A percentile compares a stretch with the other conserved stretches of the same genome.
phyloP scores from a whole-genome alignment of 2,329 filamentous ascomycete genomes.

The Thielaviopsis ethacetica region DNA sequence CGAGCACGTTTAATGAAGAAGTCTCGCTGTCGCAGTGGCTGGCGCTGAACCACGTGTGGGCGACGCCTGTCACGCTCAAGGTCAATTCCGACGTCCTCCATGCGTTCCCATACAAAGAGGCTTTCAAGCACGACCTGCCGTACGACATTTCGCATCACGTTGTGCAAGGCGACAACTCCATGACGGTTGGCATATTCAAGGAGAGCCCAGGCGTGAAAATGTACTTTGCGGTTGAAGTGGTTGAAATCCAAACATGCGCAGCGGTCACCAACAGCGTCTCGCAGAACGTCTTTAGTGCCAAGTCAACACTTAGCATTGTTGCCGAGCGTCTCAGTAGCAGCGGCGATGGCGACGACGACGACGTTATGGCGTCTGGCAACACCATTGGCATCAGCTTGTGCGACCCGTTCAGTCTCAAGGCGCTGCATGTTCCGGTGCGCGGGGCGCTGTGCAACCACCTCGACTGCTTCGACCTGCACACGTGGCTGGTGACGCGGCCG shows the following conservation, averaged over 20 bases:
- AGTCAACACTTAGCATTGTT: not conserved
- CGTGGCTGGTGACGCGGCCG: slow-evolving; percentile 54
- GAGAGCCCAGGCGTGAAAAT: not conserved
- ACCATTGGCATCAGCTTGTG: slow-evolving; percentile 45
- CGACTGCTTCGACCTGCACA: slow-evolving; percentile 82
- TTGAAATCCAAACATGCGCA: slow-evolving; percentile 38
- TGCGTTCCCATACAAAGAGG: slow-evolving; percentile 44
- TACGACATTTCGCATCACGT: slow-evolving; percentile 54
- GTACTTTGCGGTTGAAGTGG: slow-evolving; percentile 50
- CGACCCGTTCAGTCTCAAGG: slow-evolving; percentile 47
- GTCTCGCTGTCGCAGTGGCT: not conserved
- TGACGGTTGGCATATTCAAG: slow-evolving; percentile 35
- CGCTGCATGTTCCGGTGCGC: slow-evolving; percentile 59
- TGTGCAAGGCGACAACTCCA: slow-evolving; percentile 39
- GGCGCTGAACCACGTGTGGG: not conserved
- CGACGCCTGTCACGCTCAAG: not conserved
- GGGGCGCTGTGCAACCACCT: slow-evolving; percentile 54
- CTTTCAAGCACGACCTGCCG: slow-evolving; percentile 61
- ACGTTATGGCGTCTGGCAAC: slow-evolving; percentile 27
- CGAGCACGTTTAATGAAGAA: not conserved
- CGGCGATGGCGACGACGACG: not conserved
- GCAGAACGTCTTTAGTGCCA: slow-evolving; percentile 23
- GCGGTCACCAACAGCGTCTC: slow-evolving; percentile 25
- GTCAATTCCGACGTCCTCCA: not conserved
- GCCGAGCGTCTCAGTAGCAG: not conserved